Base-by-base conservation (phyloP, 208 protist species). In the Tritrichomonas foetus region DNA sequence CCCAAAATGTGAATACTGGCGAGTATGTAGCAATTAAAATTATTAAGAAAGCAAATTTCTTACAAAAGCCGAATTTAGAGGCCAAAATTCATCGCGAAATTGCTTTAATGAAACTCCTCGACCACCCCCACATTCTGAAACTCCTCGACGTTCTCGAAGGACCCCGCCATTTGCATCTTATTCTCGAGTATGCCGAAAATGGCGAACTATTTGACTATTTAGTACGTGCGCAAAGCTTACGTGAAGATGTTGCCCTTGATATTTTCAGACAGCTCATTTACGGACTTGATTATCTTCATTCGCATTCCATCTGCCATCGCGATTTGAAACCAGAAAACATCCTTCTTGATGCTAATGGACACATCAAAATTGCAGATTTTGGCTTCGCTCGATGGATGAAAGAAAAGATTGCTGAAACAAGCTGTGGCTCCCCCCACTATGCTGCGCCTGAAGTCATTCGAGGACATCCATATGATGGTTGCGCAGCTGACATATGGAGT, bases 131-230 rank as follows among this genome's bases (percentile, higher is more conserved):
- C 33, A 69, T 93, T 49, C 1, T 93, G 3, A 44, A 50, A 36
- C 47, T 93, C 8, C 0, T 36, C 11, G 89, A 93, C 41, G 57
- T 93, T 22, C 50, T 93, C 39, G 89, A 93, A 93, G n/a, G n/a
- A 36, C 55, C n/a, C 25, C 0, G 55, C 16, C 55, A 93, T 69
- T 20, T 93, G 3, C 41, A 69, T 49, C 36, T 93, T 72, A 39
- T 93, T 27, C 14, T 72, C 3, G 98, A 99, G 95, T 99, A 99
- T 94, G 97, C 99, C 0, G 97, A 98, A 61, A 98, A 98, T 75
- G 98, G 98, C 0, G 98, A 99, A 95, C 96, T 99, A 61, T 99
- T 99, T 95, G 98, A 99, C 92, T 99, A 99, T 95, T 99, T 99
- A 94, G 98, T 99, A 0, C 97, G 97, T 50, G 97, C 98, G 93